phyloP scores from a whole-genome alignment of 305 asterid species.

The Fraxinus baroniana region DNA sequence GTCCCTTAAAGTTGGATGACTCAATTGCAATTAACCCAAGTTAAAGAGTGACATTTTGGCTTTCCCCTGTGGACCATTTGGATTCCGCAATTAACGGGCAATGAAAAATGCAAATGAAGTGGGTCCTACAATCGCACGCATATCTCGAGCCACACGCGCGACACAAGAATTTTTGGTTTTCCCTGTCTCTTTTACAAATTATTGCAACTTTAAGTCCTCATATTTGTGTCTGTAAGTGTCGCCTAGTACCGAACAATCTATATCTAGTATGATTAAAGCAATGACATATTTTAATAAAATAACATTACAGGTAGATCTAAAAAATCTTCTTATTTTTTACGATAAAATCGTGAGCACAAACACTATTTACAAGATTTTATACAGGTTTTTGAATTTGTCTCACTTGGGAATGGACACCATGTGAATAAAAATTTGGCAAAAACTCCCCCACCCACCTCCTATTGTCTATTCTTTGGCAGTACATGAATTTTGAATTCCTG shows the following conservation, averaged over 20 bases:
- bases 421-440: no score
- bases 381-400: no score
- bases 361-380: no score
- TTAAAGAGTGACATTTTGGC: background rate
- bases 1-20: background rate
- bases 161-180: background rate
- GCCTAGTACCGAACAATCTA: background rate
- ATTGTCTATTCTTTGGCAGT: no score
- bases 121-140: slow-evolving; percentile 29
- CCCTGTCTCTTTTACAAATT: slow-evolving; percentile 6
- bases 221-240: background rate
- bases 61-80: slow-evolving; percentile 24
- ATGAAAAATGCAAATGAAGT: background rate
- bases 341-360: no score
- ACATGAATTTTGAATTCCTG: no score
- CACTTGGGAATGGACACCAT: no score
- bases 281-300: background rate
- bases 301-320: no score
- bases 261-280: background rate
- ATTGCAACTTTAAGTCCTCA: slow-evolving; percentile 26
- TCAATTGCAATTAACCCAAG: slow-evolving; percentile 15
- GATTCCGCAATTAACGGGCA: slow-evolving; percentile 47
- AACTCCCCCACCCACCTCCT: no score
- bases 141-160: slow-evolving; percentile 49
- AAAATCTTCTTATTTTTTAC: no score